A percentile compares a stretch with the other conserved stretches of the same genome.
Conservation (phyloP, 192 early-diverging fungal genomes). For the Cladochytrium replicatum region DNA sequence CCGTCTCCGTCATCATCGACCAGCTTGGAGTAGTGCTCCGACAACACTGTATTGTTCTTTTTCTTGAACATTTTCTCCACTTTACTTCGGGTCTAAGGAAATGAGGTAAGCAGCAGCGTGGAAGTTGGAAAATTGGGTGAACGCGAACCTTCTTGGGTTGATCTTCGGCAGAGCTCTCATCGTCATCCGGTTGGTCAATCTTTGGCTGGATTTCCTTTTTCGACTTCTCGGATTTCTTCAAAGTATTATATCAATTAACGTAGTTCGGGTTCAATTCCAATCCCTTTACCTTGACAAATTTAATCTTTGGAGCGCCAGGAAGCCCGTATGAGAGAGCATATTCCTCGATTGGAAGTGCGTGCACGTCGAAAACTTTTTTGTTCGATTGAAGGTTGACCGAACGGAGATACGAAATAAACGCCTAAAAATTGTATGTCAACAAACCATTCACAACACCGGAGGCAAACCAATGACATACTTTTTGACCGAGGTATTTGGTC, state of each 20-base stretch:
- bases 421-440: slow-evolving; percentile 27
- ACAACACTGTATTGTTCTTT: slow-evolving; percentile 83
- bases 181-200: too few species aligned
- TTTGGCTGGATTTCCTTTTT: slow-evolving; percentile 38
- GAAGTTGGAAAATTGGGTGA: too few species aligned
- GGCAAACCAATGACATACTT: too few species aligned
- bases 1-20: slow-evolving; percentile 46
- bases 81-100: slow-evolving; percentile 58
- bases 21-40: slow-evolving; percentile 83
- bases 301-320: slow-evolving; percentile 89
- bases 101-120: too few species aligned
- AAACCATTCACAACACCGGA: too few species aligned
- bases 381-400: slow-evolving; percentile 85
- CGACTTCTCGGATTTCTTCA: slow-evolving; percentile 10
- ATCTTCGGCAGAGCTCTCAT: too few species aligned
- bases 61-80: slow-evolving; percentile 88
- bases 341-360: slow-evolving; percentile 72
- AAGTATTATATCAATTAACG: slow-evolving; percentile 3
- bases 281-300: slow-evolving; percentile 56
- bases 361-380: slow-evolving; percentile 84
- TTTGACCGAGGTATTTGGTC: slow-evolving; percentile 94
- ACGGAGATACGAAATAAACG: slow-evolving; percentile 91
- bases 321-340: slow-evolving; percentile 87
- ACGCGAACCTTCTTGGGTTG: too few species aligned
- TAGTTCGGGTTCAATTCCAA: background rate